Conservation (phyloP, 768 basidiomycete species). For the Rhizopogon roseolus region DNA sequence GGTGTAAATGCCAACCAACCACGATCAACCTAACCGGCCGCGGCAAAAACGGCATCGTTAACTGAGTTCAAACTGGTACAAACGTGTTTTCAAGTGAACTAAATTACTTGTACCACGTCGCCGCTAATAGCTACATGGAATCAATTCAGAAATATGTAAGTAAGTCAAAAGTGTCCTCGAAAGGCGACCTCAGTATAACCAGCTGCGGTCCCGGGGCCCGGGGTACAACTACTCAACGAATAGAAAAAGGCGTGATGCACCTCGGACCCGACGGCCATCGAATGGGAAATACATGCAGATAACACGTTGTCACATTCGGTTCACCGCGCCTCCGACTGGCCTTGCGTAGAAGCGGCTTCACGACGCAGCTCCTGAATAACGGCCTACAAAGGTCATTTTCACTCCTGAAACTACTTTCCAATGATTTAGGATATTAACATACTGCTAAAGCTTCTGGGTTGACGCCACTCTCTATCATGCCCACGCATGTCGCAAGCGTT, state of each 20-base stretch:
- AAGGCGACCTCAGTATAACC: not conserved
- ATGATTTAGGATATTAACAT: conserved; percentile 18
- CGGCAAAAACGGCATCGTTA: conserved; percentile 5
- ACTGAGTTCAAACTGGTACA: conserved; percentile 6
- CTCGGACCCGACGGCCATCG: not conserved
- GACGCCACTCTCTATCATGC: conserved; percentile 88
- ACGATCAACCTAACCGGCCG: not conserved
- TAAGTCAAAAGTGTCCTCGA: not conserved
- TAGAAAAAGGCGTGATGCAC: not conserved
- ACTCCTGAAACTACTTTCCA: not conserved
- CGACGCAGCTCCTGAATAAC: conserved; percentile 81
- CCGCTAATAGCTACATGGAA: not conserved
- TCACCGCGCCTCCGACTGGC: conserved; percentile 23
- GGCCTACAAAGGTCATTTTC: conserved; percentile 39
- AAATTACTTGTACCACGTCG: not conserved
- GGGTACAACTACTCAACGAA: not conserved
- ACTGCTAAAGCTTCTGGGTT: conserved; percentile 93
- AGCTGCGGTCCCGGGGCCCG: not conserved
- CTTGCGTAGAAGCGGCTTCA: conserved; percentile 46
- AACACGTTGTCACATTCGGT: no score
- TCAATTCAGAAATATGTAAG: not conserved
- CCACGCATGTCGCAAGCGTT: conserved; percentile 86
- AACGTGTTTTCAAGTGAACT: not conserved
- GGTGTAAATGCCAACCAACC: conserved; percentile 1
- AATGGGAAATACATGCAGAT: not conserved